Evolutionary conservation across 2,329 filamentous ascomycete species (phyloP), one percentile per base, ranked within the genome.

Genomic region (Colletotrichum spinosum): DNA sequence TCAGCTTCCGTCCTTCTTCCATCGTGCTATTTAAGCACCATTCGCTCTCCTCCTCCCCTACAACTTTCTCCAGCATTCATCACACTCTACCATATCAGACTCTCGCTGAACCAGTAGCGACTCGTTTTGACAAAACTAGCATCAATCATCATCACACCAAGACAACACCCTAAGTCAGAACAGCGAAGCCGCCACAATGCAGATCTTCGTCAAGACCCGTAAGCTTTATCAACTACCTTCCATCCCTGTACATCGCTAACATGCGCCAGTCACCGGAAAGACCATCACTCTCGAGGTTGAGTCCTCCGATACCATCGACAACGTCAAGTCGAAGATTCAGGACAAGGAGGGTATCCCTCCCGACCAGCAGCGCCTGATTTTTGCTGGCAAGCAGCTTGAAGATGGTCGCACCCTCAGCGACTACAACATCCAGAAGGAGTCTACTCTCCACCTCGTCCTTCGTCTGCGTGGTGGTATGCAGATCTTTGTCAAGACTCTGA

Each of bases 151-250:
- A 69, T 65, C 58, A 57, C 68, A 71, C 62, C 25, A 25, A 17
- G 17, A 17, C 17, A 17, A 17, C 17, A 17, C 17, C 17, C 17
- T 17, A 17, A 70, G 57, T 70, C 69, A 72, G 65, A 63, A 41
- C 68, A 69, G 65, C 60, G 53, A 70, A 72, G 73, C 73, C 76
- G 78, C 71, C 81, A 89, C 72, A 80, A 97, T 97, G 94, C 94
- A 97, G 88, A 97, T 97, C 87, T 97, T 97, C 82, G 94, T 97
- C 76, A 97, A 97, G 90, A 97, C 94, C 73, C 88, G 91, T 93
- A 85, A 87, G 91, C 90, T 74, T 41, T 73, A 69, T 56, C 65
- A 69, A 69, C 54, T 17, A 33, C 53, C 44, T 54, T 48, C 82
- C 84, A 72, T 84, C 57, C 49, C 86, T 76, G 86, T 85, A 75